Conservation (phyloP, 2,329 filamentous ascomycete species). For the Colletotrichum paranaense region DNA sequence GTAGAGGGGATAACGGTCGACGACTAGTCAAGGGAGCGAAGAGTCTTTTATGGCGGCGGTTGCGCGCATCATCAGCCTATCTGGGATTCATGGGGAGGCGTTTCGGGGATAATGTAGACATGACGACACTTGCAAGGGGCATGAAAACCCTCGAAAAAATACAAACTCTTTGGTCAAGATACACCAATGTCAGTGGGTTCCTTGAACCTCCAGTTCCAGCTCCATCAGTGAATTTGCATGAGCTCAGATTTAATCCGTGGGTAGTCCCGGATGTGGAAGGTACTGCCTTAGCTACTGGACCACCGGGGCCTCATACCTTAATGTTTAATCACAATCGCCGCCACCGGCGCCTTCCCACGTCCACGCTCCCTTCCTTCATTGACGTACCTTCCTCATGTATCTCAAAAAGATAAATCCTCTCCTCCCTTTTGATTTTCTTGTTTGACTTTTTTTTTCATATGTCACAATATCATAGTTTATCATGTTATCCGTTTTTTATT, state of each 20-base stretch:
- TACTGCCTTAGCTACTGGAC: no score
- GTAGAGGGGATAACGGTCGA: conserved; percentile 16
- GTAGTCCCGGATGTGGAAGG: no score
- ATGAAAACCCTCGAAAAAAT: background rate
- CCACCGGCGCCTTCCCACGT: no score
- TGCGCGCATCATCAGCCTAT: background rate
- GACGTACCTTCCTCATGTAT: no score
- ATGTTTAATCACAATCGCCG: no score
- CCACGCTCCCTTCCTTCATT: no score
- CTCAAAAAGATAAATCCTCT: no score
- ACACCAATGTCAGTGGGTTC: background rate
- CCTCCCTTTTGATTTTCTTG: no score
- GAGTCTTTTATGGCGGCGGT: background rate
- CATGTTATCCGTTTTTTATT: no score
- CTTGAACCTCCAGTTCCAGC: background rate
- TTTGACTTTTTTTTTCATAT: no score
- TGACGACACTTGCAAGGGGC: conserved; percentile 21
- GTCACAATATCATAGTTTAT: no score
- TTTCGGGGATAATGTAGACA: conserved; percentile 22
- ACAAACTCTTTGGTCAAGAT: background rate
- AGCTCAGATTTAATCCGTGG: background rate
- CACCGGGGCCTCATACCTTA: no score
- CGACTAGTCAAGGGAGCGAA: background rate
- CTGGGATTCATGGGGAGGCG: conserved; percentile 25
- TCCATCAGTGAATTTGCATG: background rate